Base-by-base conservation (phyloP, 2,329 filamentous ascomycete genomes). In the Sporothrix variecibatus region DNA sequence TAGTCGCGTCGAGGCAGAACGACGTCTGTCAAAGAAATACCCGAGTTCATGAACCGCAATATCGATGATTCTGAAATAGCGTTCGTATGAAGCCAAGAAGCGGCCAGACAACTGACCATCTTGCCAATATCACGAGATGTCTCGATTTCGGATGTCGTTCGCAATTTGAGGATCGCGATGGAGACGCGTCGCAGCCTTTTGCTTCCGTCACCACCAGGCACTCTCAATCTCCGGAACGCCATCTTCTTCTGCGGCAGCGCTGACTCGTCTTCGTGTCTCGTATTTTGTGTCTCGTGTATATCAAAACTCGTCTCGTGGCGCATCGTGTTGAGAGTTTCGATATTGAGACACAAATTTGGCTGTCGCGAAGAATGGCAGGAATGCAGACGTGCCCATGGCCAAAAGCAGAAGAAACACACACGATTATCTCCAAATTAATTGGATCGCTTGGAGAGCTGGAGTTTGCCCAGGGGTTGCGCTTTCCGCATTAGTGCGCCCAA, bases 401-500 rank as follows among this genome's bases (percentile, higher is more conserved):
- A 68, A 51, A 68, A 68, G 43, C 34, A 68, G 64, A 68, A 68
- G 40, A 23, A 68, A 49, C 8, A 7, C 17, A 34, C 43, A 68
- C 43, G 26, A 31, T 31, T 17, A 3, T 46, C 62, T 46, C 38
- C n/a, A 65, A 43, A 43, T 65, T 43, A 65, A 65, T 43, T 65
- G 28, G 62, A 43, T 46, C 62, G 26, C 40, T 51, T 51, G 28
- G 12, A 34, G 58, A 34, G 31, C 31, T 40, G 7, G 17, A 43
- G 40, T 64, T 23, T 15, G 64, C 12, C 15, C 64, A 20, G 3
- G 62, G 38, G n/a, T 67, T 40, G 62, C 62, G 43, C n/a, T 28
- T 67, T 67, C 65, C 65, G 43, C 65, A 68, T 68, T 68, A 68
- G 65, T 68, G 65, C 38, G 65, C 28, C 65, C 65, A 68, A 68